These are phyloP conservation scores for Backusella tuberculispora DNA, from an alignment of 192 early-diverging fungal genomes.

Conservation along the genomic window DNA sequence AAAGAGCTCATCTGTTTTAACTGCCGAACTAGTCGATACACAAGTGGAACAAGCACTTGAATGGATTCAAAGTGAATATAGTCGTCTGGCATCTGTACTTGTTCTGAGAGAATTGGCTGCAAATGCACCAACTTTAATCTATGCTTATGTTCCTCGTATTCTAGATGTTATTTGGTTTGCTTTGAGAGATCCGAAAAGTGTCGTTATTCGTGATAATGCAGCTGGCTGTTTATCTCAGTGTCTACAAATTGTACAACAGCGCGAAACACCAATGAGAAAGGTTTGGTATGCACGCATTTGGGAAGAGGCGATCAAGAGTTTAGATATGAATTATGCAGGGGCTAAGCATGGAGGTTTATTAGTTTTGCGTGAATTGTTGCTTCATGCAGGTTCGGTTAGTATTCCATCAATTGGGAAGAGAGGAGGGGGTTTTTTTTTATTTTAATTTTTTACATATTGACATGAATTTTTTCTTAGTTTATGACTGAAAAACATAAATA, in stretches of 20 bases:
- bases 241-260: slow-evolving; percentile 77
- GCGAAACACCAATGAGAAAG: slow-evolving; percentile 66
- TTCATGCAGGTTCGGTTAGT: slow-evolving; percentile 75
- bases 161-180: slow-evolving; percentile 85
- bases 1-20: slow-evolving; percentile 63
- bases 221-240: slow-evolving; percentile 81
- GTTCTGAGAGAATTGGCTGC: slow-evolving; percentile 74
- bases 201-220: slow-evolving; percentile 77
- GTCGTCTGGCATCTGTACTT: slow-evolving; percentile 80
- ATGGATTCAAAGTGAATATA: slow-evolving; percentile 81
- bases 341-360: slow-evolving; percentile 85
- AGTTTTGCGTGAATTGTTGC: slow-evolving; percentile 76
- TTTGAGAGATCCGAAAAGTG: slow-evolving; percentile 76
- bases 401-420: background rate
- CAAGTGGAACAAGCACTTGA: slow-evolving; percentile 84
- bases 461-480: slow-evolving; percentile 55
- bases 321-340: slow-evolving; percentile 72
- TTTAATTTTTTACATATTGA: no score
- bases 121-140: slow-evolving; percentile 83
- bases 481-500: slow-evolving; percentile 79
- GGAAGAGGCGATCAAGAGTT: slow-evolving; percentile 78
- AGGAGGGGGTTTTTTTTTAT: no score
- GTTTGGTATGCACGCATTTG: slow-evolving; percentile 79
- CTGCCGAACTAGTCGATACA: slow-evolving; percentile 82
- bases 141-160: slow-evolving; percentile 78